phyloP scores from a whole-genome alignment of 2,329 filamentous ascomycete genomes.

The Aspergillus pseudoterreus region DNA sequence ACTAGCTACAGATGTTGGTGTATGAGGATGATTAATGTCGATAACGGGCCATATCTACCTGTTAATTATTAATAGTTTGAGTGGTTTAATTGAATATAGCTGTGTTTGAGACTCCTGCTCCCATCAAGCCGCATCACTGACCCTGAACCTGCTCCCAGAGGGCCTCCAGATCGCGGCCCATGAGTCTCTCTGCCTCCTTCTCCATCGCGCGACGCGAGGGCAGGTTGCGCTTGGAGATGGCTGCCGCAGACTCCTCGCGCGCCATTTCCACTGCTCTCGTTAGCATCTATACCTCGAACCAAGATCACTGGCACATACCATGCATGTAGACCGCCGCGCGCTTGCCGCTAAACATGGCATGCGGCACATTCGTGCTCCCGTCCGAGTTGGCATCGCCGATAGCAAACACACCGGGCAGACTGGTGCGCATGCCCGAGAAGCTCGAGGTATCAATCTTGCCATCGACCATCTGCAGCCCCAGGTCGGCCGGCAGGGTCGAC shows the following conservation, averaged over 20 bases:
- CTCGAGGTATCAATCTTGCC: constrained; percentile 45
- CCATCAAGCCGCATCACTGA: neutral
- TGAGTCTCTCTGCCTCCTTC: constrained; percentile 24
- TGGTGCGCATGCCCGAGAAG: constrained; percentile 48
- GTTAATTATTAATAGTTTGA: constrained; percentile 1
- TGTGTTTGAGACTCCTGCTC: neutral
- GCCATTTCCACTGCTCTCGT: constrained; percentile 28
- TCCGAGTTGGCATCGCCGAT: constrained; percentile 60
- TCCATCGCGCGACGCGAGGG: constrained; percentile 21
- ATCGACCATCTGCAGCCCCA: constrained; percentile 47
- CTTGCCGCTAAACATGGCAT: constrained; percentile 60
- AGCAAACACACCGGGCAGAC: constrained; percentile 53
- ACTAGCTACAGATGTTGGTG: neutral
- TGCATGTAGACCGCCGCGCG: constrained; percentile 55
- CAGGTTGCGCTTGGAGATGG: constrained; percentile 26
- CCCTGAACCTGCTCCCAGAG: constrained; percentile 18
- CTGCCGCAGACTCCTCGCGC: constrained; percentile 26
- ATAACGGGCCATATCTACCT: neutral
- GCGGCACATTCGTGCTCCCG: constrained; percentile 58
- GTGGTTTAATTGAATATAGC: constrained; percentile 1
- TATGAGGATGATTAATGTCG: neutral
- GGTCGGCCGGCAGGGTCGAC: constrained; percentile 45
- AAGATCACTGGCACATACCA: constrained; percentile 33
- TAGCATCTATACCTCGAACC: neutral
- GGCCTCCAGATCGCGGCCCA: constrained; percentile 29